A percentile compares a stretch with the other conserved stretches of the same genome.
phyloP scores from a whole-genome alignment of 2,329 filamentous ascomycete species.

The Allantophomopsis lycopodina region DNA sequence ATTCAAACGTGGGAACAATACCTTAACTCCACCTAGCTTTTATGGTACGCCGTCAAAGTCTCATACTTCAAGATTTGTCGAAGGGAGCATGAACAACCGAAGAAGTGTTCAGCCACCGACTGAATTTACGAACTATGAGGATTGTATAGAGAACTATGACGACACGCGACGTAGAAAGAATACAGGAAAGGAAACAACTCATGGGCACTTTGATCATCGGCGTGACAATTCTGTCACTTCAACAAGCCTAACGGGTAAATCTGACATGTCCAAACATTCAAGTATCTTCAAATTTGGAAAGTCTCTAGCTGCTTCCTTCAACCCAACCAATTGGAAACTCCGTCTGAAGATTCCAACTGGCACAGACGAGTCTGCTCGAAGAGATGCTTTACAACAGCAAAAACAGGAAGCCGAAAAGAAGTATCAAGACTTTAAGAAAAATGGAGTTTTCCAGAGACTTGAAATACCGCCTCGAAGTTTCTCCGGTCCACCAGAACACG shows the following conservation, averaged over 20 bases:
- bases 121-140: constrained; percentile 10
- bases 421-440: constrained; percentile 38
- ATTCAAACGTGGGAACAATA: no score
- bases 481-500: constrained; percentile 17
- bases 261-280: constrained; percentile 22
- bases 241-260: constrained; percentile 8
- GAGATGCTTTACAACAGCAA: constrained; percentile 26
- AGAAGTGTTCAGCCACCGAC: constrained; percentile 47
- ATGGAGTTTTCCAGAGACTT: constrained; percentile 25
- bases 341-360: constrained; percentile 8
- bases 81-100: constrained; percentile 80
- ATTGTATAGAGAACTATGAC: constrained; percentile 9
- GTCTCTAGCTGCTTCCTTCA: constrained; percentile 36
- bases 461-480: constrained; percentile 4
- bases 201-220: constrained; percentile 5
- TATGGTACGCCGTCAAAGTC: no score
- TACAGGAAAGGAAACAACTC: constrained; percentile 6
- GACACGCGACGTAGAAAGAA: constrained; percentile 4
- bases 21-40: no score
- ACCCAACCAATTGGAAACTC: constrained; percentile 34
- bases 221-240: constrained; percentile 8
- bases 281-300: constrained; percentile 41
- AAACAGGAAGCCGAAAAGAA: constrained; percentile 29
- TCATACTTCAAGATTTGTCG: constrained; percentile 45
- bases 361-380: constrained; percentile 25